Evolutionary conservation across 2,329 filamentous ascomycete species (phyloP).

Genomic region (Penicillium expansum): DNA sequence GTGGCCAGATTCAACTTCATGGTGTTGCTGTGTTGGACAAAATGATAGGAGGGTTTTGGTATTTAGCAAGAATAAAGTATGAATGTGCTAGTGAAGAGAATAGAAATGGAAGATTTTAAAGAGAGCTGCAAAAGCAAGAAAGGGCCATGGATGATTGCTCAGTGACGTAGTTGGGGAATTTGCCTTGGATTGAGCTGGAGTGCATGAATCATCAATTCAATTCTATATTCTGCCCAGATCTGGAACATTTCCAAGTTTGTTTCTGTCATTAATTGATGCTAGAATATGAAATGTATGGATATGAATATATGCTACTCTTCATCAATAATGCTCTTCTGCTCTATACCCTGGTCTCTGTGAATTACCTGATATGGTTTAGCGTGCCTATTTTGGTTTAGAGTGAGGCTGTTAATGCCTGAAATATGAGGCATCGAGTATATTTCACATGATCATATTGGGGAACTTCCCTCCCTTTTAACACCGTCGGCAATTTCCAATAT

Average conservation of each 20-base stretch:
- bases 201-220: constrained; percentile 28
- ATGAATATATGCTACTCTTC: neutral
- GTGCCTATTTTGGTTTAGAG: neutral
- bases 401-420: no score
- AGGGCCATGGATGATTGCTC: constrained; percentile 28
- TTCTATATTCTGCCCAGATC: neutral
- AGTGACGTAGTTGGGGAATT: constrained; percentile 35
- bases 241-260: neutral
- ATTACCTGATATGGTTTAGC: neutral
- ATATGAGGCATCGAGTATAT: no score
- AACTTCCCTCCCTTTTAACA: no score
- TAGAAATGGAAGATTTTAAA: neutral
- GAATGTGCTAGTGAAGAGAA: constrained; percentile 2
- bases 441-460: no score
- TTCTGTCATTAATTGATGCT: neutral
- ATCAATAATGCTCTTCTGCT: neutral
- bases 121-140: constrained; percentile 8
- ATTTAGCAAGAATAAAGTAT: neutral
- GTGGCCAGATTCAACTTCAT: constrained; percentile 76
- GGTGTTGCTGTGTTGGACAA: constrained; percentile 25
- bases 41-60: neutral
- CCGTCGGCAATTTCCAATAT: no score
- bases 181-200: constrained; percentile 14
- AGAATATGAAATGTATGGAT: no score
- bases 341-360: neutral